Percentiles rank a stretch among this genome's conserved stretches.
phyloP scores from a whole-genome alignment of 1,284 basidiomycete genomes.

The Phenoliferia sp. region DNA sequence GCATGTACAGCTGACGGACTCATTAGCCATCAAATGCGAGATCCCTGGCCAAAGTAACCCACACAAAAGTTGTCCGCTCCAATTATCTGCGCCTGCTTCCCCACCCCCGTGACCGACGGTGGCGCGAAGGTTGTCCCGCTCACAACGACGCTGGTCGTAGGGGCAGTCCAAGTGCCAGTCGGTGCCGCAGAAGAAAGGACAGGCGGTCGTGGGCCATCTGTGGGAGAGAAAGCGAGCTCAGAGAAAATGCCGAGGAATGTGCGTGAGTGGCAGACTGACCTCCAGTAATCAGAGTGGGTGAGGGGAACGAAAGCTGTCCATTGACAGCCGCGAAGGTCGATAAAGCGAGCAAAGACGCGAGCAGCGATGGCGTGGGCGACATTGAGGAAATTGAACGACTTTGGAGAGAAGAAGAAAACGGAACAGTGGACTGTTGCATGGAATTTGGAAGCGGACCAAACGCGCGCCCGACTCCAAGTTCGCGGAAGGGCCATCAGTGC shows the following conservation, averaged over 20 bases:
- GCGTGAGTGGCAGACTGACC: not conserved
- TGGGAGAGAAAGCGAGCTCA: conserved; percentile 1
- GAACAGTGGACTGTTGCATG: too few relatives aligned
- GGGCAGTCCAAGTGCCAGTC: not conserved
- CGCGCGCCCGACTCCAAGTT: too few relatives aligned
- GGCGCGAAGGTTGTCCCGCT: conserved; percentile 1
- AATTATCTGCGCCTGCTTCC: not conserved
- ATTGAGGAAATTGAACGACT: too few relatives aligned
- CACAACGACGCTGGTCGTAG: not conserved
- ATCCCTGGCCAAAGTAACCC: too few relatives aligned
- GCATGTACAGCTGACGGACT: conserved; percentile 18
- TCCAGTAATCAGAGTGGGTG: not conserved
- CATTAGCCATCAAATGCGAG: too few relatives aligned
- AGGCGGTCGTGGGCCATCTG: not conserved
- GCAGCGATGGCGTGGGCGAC: too few relatives aligned
- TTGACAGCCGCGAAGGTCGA: too few relatives aligned
- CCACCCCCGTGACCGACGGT: not conserved
- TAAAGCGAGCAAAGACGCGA: too few relatives aligned
- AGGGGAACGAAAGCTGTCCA: too few relatives aligned
- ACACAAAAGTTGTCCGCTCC: not conserved
- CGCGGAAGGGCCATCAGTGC: too few relatives aligned
- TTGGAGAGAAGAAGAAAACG: too few relatives aligned
- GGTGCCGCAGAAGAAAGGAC: not conserved
- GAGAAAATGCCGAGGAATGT: not conserved
- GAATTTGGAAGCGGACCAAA: too few relatives aligned